Evolutionary conservation across 805 yeast species (phyloP), one percentile per base, ranked within the genome.

Genomic region (Groenewaldozyma tartarivorans): DNA sequence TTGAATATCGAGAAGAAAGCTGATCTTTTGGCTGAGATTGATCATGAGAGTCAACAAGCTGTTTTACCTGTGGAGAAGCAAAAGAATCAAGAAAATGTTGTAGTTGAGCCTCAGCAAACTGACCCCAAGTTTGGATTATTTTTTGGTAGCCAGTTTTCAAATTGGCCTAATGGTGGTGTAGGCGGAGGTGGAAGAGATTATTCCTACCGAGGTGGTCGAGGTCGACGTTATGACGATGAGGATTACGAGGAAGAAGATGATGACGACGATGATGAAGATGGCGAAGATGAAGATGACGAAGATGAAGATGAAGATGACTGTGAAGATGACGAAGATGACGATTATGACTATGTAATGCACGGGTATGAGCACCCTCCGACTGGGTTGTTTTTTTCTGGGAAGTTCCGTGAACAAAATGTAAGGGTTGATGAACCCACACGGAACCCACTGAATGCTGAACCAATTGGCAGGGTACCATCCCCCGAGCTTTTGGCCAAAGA

Each of bases 171-270:
- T 11, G 30, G 13, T n/a, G 13, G n/a, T 11, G 30, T 11, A 11
- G 30, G n/a, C 11, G 30, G n/a, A 11, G 30, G n/a, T 26, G 30
- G n/a, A 26, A n/a, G 30, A 11, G 30, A n/a, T n/a, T 26, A 26
- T 26, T 32, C 16, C 35, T 32, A 9, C 16, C n/a, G 7, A 15
- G n/a, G 36, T 11, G 16, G 26, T 6, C 24, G 36, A 19, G 36
- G 36, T 7, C n/a, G 13, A 19, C 36, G 24, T n/a, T 11, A 9
- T 15, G 34, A 16, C 17, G 35, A 37, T 9, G 34, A 13, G 9
- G 35, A 27, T 13, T 21, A 29, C 9, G 40, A 37, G 5, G 40
- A 37, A 18, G 40, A 33, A 15, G 37, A 38, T 6, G 20, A 16
- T 9, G 40, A 35, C 18, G 38, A 18, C 30, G 32, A 33, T 9